These are phyloP conservation scores for Phallus indusiatus DNA, from an alignment of 768 basidiomycete genomes.

Conservation along the genomic window DNA sequence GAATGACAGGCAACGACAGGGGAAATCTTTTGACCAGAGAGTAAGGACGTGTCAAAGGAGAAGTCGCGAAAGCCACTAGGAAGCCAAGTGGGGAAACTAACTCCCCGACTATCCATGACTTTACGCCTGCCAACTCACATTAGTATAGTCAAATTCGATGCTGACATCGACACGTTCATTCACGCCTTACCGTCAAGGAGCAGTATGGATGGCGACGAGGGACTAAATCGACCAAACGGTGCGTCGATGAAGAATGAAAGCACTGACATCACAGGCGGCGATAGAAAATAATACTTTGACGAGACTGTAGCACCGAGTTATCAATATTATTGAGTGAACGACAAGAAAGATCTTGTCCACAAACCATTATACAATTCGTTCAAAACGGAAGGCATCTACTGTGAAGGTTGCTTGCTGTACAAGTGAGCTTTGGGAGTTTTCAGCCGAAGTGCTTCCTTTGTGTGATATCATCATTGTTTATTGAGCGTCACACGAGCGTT, in stretches of 20 bases:
- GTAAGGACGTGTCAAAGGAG: constrained; percentile 32
- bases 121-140: constrained; percentile 23
- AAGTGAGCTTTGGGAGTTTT: too few relatives aligned
- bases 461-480: too few relatives aligned
- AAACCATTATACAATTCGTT: constrained; percentile 6
- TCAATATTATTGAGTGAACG: neutral
- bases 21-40: constrained; percentile 17
- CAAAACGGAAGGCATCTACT: neutral
- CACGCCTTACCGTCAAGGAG: constrained; percentile 46
- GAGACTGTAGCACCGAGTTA: neutral
- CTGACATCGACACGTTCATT: neutral
- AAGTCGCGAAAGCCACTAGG: constrained; percentile 36
- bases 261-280: neutral
- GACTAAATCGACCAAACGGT: constrained; percentile 72
- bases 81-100: constrained; percentile 51
- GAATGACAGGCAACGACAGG: constrained; percentile 20
- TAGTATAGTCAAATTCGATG: neutral
- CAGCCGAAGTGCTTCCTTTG: too few relatives aligned
- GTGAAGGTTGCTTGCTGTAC: neutral
- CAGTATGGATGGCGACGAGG: constrained; percentile 32
- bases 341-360: neutral
- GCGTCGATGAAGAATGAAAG: constrained; percentile 48
- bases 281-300: constrained; percentile 2
- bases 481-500: too few relatives aligned
- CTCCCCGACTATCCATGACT: constrained; percentile 75